Percentiles rank a stretch among this genome's conserved stretches.
Evolutionary conservation across 768 basidiomycete genomes (phyloP).

Genomic region (Rhodotorula kratochvilovae): DNA sequence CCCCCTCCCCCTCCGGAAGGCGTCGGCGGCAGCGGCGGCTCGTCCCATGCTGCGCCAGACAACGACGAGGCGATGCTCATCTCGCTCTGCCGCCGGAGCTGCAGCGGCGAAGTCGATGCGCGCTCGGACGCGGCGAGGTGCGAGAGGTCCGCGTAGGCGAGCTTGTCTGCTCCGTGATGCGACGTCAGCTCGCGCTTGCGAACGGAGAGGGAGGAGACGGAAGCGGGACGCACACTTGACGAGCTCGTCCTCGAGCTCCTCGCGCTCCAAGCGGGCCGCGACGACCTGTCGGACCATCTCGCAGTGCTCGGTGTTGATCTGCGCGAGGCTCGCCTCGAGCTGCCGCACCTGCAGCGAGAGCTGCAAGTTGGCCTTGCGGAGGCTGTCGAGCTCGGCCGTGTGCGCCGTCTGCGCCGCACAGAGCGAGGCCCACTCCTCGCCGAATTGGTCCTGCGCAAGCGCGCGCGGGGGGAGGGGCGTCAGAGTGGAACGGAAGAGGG

Average conservation of each 20-base stretch:
- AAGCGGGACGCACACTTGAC: constrained; percentile 85
- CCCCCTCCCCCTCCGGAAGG: background rate
- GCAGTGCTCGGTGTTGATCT: constrained; percentile 71
- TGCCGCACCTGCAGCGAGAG: constrained; percentile 73
- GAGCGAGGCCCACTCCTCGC: constrained; percentile 35
- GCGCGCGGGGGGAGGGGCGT: background rate
- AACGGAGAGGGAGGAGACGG: constrained; percentile 50
- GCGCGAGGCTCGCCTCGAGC: constrained; percentile 71
- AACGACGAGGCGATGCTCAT: constrained; percentile 9
- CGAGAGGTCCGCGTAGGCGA: constrained; percentile 36
- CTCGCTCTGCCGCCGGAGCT: constrained; percentile 15
- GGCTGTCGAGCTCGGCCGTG: constrained; percentile 71
- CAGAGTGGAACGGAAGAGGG: background rate
- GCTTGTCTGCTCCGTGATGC: constrained; percentile 25
- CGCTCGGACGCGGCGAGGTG: constrained; percentile 17
- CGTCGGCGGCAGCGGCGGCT: background rate
- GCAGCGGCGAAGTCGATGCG: constrained; percentile 22
- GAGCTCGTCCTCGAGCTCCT: constrained; percentile 88
- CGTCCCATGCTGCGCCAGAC: background rate
- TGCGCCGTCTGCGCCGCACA: constrained; percentile 60
- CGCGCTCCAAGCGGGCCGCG: constrained; percentile 76
- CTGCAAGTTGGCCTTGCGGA: constrained; percentile 72
- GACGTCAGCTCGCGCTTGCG: background rate
- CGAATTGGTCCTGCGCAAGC: constrained; percentile 31
- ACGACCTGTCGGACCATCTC: constrained; percentile 68